phyloP scores from a whole-genome alignment of 352 stramenopile genomes.

The Peronospora belbahrii region DNA sequence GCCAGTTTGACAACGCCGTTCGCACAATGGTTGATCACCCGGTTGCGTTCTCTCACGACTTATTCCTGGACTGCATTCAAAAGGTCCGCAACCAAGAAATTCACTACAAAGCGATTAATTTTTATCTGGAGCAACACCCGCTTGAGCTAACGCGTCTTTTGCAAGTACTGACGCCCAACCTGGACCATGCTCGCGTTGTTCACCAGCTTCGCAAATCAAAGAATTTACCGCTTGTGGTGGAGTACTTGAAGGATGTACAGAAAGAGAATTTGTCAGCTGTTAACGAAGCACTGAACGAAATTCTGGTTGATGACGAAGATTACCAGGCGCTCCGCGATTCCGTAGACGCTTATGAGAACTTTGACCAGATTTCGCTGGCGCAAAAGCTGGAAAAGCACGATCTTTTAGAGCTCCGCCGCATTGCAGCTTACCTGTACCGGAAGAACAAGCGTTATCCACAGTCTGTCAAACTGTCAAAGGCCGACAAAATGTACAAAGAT shows the following conservation, averaged over 20 bases:
- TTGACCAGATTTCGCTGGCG: conserved; percentile 98
- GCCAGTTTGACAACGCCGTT: conserved; percentile 98
- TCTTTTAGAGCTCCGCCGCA: conserved; percentile 98
- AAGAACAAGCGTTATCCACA: conserved; percentile 99
- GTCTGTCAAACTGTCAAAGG: conserved; percentile 98
- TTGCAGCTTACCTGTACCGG: conserved; percentile 98
- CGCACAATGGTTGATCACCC: conserved; percentile 99
- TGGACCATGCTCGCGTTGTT: conserved; percentile 98
- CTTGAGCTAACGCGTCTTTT: conserved; percentile 95
- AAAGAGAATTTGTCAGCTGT: conserved; percentile 97
- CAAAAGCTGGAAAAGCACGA: conserved; percentile 99
- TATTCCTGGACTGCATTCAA: conserved; percentile 98
- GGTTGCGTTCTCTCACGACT: conserved; percentile 94
- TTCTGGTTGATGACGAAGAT: conserved; percentile 95
- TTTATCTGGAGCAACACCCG: conserved; percentile 97
- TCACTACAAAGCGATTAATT: conserved; percentile 99
- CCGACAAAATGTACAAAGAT: conserved; percentile 99
- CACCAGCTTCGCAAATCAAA: conserved; percentile 96
- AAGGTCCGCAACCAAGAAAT: conserved; percentile 99
- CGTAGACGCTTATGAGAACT: conserved; percentile 99
- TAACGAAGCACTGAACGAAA: conserved; percentile 99
- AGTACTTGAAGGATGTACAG: conserved; percentile 98
- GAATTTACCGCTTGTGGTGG: conserved; percentile 94
- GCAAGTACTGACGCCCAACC: conserved; percentile 95
- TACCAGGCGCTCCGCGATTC: conserved; percentile 95